phyloP scores from a whole-genome alignment of 805 yeast genomes.

The Nakazawaea laoshanensis region DNA sequence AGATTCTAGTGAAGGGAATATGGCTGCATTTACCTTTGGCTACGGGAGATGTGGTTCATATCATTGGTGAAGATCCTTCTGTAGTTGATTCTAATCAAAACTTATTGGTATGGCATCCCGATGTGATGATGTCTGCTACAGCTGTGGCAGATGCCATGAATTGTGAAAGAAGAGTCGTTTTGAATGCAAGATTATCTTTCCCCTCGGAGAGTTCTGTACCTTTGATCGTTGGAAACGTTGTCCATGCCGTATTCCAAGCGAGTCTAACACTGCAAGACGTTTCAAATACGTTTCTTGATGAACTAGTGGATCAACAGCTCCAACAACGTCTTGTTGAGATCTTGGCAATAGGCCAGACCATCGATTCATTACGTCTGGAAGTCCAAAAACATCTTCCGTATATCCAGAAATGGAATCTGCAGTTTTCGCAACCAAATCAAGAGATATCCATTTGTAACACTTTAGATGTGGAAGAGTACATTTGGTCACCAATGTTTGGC shows the following conservation, averaged over 20 bases:
- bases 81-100: constrained; percentile 49
- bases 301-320: constrained; percentile 20
- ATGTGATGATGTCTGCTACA: constrained; percentile 73
- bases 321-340: constrained; percentile 27
- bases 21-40: constrained; percentile 44
- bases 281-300: constrained; percentile 27
- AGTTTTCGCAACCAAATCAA: constrained; percentile 4
- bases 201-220: constrained; percentile 62
- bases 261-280: constrained; percentile 35
- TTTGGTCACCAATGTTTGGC: constrained; percentile 89
- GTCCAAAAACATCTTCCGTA: constrained; percentile 41
- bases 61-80: constrained; percentile 30
- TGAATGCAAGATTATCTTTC: constrained; percentile 45
- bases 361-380: constrained; percentile 31
- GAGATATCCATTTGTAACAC: constrained; percentile 31
- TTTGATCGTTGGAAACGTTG: constrained; percentile 71
- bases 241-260: constrained; percentile 67
- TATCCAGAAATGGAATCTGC: constrained; percentile 40
- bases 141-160: constrained; percentile 65
- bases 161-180: constrained; percentile 66
- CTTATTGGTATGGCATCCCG: constrained; percentile 79
- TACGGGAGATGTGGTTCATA: constrained; percentile 51
- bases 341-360: constrained; percentile 45
- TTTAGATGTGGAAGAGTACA: constrained; percentile 81
- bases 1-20: constrained; percentile 49